Conservation (phyloP, 2,329 filamentous ascomycete species). For the Penicillium brevicompactum region DNA sequence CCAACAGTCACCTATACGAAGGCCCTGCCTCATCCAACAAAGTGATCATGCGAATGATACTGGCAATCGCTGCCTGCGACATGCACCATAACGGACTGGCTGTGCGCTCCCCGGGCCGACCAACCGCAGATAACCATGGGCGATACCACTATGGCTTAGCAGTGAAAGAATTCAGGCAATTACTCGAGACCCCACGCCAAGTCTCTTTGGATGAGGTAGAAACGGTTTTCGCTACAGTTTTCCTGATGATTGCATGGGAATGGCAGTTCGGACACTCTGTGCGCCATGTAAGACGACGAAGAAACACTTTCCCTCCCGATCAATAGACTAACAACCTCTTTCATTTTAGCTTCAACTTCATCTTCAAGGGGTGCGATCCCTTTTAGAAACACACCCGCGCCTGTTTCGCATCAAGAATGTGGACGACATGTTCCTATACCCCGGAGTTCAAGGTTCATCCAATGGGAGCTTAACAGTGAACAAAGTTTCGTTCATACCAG, state of each 20-base stretch:
- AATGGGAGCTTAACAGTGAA: slow-evolving; percentile 11
- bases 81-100: slow-evolving; percentile 38
- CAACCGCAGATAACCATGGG: slow-evolving; percentile 34
- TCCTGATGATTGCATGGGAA: slow-evolving; percentile 39
- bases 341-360: slow-evolving; percentile 33
- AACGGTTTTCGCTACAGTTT: slow-evolving; percentile 40
- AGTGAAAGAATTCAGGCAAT: slow-evolving; percentile 40
- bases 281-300: slow-evolving; percentile 20
- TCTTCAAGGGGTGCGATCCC: slow-evolving; percentile 38
- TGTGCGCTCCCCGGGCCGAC: slow-evolving; percentile 26
- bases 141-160: slow-evolving; percentile 39
- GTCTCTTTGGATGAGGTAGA: slow-evolving; percentile 34
- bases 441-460: slow-evolving; percentile 14
- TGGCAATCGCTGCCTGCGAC: slow-evolving; percentile 40
- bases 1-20: slow-evolving; percentile 32
- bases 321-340: neutral
- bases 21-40: slow-evolving; percentile 37
- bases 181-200: slow-evolving; percentile 31
- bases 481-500: slow-evolving; percentile 37
- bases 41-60: slow-evolving; percentile 45
- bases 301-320: neutral
- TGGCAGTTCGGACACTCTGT: slow-evolving; percentile 41
- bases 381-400: slow-evolving; percentile 37
- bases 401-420: slow-evolving; percentile 34
- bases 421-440: slow-evolving; percentile 29